Evolutionary conservation across 129 eudicot species (phyloP), one percentile per base, ranked within the genome.

Genomic region (Artemisia tridentata): DNA sequence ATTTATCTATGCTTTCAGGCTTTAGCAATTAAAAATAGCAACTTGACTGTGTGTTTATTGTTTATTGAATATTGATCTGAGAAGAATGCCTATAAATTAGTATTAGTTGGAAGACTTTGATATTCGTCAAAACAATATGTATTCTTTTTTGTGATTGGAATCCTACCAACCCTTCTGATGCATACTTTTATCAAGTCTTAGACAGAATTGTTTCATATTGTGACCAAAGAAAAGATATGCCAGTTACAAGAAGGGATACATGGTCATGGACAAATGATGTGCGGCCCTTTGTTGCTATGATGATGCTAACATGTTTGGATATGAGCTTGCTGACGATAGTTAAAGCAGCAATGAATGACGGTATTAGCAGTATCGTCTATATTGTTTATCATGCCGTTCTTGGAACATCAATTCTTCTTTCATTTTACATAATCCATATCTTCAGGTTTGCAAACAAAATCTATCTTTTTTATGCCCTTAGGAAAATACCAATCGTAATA

Each of bases 321-420:
- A 76, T 79, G 41, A 58, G 73, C 5, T 0, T 67, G 65, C 7
- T 52, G 15, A 83, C 84, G 3, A 14, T 79, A 20, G 53, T 43
- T 56, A 79, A 83, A 55, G 73, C 67, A 19, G 84, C 81, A 16
- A 71, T 75, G 72, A 64, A 57, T 11, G 57, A 12, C 2, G 84
- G 87, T 38, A 65, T 83, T 81, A 49, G 48, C 20, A 67, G 56
- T 46, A 46, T 65, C n/a, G 73, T 72, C 18, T 79, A 49, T 23
- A 46, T 79, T 29, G 73, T 78, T 67, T 82, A 74, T 51, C 72
- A 69, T 25, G 20, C 65, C 4, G 68, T 75, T 34, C 71, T 82
- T 16, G 83, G 70, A 46, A 64, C 78, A n/a, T 11, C 74, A 15
- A 11, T 82, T 34, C 83, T 82, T 61, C 75, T 82, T 47, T 83